Evolutionary conservation across 2,329 filamentous ascomycete species (phyloP).

Genomic region (Bipolaris sorokiniana): DNA sequence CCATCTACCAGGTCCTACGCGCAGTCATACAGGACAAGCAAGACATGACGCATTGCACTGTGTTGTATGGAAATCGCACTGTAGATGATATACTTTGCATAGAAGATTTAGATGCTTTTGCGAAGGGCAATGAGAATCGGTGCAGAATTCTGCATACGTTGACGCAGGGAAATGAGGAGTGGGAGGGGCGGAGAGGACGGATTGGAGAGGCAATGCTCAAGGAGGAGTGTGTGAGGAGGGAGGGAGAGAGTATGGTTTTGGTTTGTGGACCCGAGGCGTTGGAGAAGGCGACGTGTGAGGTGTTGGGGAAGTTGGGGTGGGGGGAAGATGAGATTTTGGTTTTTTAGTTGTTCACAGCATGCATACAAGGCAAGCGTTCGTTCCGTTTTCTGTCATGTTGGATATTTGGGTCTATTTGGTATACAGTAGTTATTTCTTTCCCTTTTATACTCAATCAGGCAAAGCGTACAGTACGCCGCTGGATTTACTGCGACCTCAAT

Average conservation of each 20-base stretch:
- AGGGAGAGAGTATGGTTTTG: constrained; percentile 66
- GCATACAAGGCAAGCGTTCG: no score
- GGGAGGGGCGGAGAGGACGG: constrained; percentile 72
- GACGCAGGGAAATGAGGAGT: constrained; percentile 66
- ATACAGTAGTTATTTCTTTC: neutral
- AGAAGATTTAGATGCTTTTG: constrained; percentile 71
- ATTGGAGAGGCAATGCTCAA: constrained; percentile 69
- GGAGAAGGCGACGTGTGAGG: constrained; percentile 68
- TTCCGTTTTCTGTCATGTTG: neutral
- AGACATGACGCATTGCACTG: constrained; percentile 71
- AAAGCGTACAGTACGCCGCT: neutral
- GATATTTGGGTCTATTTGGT: neutral
- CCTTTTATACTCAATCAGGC: neutral
- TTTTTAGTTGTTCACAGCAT: constrained; percentile 59
- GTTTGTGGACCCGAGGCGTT: constrained; percentile 80
- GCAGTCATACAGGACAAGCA: constrained; percentile 70
- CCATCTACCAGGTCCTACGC: constrained; percentile 81
- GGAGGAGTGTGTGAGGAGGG: constrained; percentile 60
- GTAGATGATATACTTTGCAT: constrained; percentile 84
- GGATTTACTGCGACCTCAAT: neutral
- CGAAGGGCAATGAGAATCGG: constrained; percentile 58
- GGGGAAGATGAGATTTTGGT: constrained; percentile 74
- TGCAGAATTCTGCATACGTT: constrained; percentile 74
- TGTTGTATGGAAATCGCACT: constrained; percentile 78
- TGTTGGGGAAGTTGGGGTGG: constrained; percentile 71